phyloP scores from a whole-genome alignment of 177 flowering plant genomes.

The Vitis hybrid region DNA sequence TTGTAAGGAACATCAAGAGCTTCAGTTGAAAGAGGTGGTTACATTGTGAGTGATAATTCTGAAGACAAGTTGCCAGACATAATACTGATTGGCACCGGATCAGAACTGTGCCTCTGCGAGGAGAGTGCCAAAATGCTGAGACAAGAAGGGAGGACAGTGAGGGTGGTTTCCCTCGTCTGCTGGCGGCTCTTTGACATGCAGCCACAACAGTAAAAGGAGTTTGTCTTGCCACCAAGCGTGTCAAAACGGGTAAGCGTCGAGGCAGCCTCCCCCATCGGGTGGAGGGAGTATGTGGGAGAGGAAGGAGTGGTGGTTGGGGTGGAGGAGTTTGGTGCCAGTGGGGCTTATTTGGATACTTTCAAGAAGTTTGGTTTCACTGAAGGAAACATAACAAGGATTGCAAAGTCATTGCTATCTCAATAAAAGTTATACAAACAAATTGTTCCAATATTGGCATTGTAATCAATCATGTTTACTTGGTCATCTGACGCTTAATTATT shows the following conservation, averaged over 20 bases:
- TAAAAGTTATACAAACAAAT: background rate
- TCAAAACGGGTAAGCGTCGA: too few species aligned
- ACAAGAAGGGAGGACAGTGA: slow-evolving; percentile 37
- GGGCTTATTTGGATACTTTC: slow-evolving; percentile 42
- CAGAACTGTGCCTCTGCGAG: slow-evolving; percentile 20
- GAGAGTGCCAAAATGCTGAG: slow-evolving; percentile 6
- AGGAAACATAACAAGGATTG: slow-evolving; percentile 37
- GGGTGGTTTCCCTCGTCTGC: slow-evolving; percentile 50
- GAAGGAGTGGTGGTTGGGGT: too few species aligned
- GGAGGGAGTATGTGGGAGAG: too few species aligned
- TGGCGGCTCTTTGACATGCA: slow-evolving; percentile 39
- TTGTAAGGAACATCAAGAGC: too few species aligned
- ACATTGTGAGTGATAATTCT: slow-evolving; percentile 43
- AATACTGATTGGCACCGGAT: slow-evolving; percentile 46
- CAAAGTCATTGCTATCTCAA: slow-evolving; percentile 21
- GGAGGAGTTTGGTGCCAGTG: slow-evolving; percentile 1
- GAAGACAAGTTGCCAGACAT: slow-evolving; percentile 26
- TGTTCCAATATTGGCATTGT: too few species aligned
- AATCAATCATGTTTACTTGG: too few species aligned
- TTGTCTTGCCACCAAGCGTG: too few species aligned
- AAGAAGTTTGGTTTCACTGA: slow-evolving; percentile 48
- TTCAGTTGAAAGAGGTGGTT: slow-evolving; percentile 42
- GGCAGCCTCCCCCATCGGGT: too few species aligned
- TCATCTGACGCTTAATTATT: too few species aligned
- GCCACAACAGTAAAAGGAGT: too few species aligned